Conservation (phyloP, 2,329 filamentous ascomycete genomes). For the Diplodia corticola region DNA sequence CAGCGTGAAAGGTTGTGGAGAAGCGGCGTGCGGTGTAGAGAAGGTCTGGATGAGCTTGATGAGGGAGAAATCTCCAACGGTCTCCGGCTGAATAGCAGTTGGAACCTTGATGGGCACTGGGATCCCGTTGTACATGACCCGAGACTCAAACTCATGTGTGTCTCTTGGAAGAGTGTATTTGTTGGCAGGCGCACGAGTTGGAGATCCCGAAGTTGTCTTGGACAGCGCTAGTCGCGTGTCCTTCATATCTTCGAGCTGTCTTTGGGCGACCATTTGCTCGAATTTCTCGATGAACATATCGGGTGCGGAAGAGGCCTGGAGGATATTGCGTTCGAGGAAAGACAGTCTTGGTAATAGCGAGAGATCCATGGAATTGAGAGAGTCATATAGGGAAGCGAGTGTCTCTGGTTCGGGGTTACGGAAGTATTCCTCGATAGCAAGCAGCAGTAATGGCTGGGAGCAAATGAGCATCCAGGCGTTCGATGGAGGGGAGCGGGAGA, state of each 20-base stretch:
- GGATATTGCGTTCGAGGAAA: slow-evolving; percentile 76
- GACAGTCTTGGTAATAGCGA: slow-evolving; percentile 88
- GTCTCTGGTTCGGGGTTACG: slow-evolving; percentile 87
- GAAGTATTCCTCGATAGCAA: slow-evolving; percentile 96
- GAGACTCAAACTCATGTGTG: slow-evolving; percentile 96
- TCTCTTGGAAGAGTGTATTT: slow-evolving; percentile 81
- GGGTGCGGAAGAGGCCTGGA: slow-evolving; percentile 89
- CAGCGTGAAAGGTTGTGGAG: slow-evolving; percentile 78
- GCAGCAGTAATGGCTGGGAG: slow-evolving; percentile 73
- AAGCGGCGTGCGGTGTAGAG: slow-evolving; percentile 75
- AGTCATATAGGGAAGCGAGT: slow-evolving; percentile 81
- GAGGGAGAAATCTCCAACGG: slow-evolving; percentile 94
- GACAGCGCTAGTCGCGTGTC: slow-evolving; percentile 24
- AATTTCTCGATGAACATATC: slow-evolving; percentile 98
- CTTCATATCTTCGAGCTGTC: slow-evolving; percentile 64
- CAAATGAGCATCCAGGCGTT: slow-evolving; percentile 24
- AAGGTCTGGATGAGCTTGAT: slow-evolving; percentile 98
- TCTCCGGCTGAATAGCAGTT: slow-evolving; percentile 89
- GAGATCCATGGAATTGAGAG: slow-evolving; percentile 95
- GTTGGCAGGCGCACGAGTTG: slow-evolving; percentile 60
- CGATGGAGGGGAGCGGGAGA: not conserved
- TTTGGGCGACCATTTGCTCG: slow-evolving; percentile 85
- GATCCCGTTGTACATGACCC: slow-evolving; percentile 92
- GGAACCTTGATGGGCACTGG: slow-evolving; percentile 97
- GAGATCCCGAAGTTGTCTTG: slow-evolving; percentile 30